phyloP scores from a whole-genome alignment of 2,329 filamentous ascomycete genomes.

The Aspergillus melleus region DNA sequence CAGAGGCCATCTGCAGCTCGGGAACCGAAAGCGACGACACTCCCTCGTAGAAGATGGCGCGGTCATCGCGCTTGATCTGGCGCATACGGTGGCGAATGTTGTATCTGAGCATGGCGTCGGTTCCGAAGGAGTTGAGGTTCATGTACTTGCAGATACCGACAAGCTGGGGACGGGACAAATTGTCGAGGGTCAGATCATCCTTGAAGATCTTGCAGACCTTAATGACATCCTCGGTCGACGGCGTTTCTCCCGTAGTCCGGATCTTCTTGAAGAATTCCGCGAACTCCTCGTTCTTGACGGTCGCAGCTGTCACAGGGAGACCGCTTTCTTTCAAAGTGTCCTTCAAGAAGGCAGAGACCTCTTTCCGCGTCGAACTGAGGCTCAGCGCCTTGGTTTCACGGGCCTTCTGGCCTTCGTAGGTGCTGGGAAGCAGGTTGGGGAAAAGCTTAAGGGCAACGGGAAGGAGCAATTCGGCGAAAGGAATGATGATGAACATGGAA shows the following conservation, averaged over 20 bases:
- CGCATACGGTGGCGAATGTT: conserved; percentile 97
- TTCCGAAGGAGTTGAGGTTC: conserved; percentile 95
- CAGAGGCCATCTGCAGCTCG: conserved; percentile 89
- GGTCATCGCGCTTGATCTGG: conserved; percentile 98
- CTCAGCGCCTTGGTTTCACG: conserved; percentile 84
- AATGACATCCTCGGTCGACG: conserved; percentile 87
- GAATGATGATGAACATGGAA: conserved; percentile 94
- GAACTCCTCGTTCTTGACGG: conserved; percentile 90
- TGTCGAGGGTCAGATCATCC: conserved; percentile 95
- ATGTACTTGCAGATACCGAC: conserved; percentile 98
- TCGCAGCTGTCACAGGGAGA: conserved; percentile 78
- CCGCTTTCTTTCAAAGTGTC: conserved; percentile 92
- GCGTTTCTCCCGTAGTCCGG: conserved; percentile 83
- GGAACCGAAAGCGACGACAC: conserved; percentile 90
- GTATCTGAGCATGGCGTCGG: conserved; percentile 96
- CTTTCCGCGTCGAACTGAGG: conserved; percentile 83
- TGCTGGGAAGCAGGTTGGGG: conserved; percentile 95
- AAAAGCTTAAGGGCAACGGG: conserved; percentile 91
- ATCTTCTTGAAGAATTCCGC: conserved; percentile 97
- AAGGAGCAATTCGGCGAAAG: conserved; percentile 89
- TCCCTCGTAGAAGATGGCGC: conserved; percentile 89
- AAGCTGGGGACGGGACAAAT: conserved; percentile 89
- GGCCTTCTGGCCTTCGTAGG: conserved; percentile 87
- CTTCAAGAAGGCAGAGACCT: conserved; percentile 87
- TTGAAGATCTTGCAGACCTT: conserved; percentile 99